Conservation (phyloP, 768 basidiomycete genomes). For the Auricularia sp. region DNA sequence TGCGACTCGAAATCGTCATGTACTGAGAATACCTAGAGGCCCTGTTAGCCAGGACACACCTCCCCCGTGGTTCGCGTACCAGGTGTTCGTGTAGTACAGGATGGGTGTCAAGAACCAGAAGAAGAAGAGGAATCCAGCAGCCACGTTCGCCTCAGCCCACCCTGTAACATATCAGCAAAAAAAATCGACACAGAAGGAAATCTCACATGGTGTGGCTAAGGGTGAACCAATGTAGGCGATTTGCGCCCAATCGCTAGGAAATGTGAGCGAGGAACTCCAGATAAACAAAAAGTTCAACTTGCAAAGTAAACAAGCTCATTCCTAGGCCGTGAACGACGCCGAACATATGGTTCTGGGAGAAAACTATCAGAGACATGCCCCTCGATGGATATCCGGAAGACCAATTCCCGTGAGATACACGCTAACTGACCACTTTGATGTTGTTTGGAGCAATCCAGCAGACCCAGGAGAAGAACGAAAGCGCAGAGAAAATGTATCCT, state of each 20-base stretch:
- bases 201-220: constrained; percentile 18
- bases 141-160: constrained; percentile 32
- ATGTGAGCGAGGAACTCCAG: background rate
- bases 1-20: constrained; percentile 19
- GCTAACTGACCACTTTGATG: constrained; percentile 26
- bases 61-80: background rate
- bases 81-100: constrained; percentile 26
- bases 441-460: constrained; percentile 67
- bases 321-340: constrained; percentile 25
- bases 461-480: constrained; percentile 31
- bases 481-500: constrained; percentile 59
- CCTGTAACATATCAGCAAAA: constrained; percentile 11
- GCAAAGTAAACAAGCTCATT: constrained; percentile 24
- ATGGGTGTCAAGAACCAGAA: constrained; percentile 41
- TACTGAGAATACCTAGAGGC: constrained; percentile 6
- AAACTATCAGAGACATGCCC: no score
- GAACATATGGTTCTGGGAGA: constrained; percentile 51
- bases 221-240: constrained; percentile 40
- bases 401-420: no score
- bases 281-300: background rate
- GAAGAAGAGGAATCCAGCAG: constrained; percentile 26
- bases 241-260: constrained; percentile 54
- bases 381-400: no score
- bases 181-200: background rate
- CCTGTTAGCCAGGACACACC: no score